These are phyloP conservation scores for Salvia splendens DNA, from an alignment of 257 asterid species.

Conservation along the genomic window DNA sequence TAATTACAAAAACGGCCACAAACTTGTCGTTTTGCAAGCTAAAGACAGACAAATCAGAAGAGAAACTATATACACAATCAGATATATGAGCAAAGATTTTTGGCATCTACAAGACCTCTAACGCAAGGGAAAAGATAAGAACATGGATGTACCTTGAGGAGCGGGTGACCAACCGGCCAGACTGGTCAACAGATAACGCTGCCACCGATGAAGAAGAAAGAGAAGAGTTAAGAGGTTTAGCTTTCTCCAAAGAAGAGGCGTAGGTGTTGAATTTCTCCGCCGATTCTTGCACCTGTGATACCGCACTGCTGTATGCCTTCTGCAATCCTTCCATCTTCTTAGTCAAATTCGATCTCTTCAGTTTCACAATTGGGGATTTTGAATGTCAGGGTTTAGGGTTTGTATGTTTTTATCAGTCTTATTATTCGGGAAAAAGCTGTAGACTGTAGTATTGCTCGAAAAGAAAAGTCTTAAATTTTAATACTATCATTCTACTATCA, in stretches of 20 bases:
- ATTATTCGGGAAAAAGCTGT: no score
- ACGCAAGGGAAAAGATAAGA: background rate
- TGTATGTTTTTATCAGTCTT: background rate
- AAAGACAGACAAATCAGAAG: background rate
- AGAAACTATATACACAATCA: background rate
- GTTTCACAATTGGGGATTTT: background rate
- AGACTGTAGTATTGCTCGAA: no score
- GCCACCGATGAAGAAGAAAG: constrained; percentile 38
- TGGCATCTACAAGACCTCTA: no score
- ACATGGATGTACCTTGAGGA: constrained; percentile 45
- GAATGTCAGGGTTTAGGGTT: constrained; percentile 29
- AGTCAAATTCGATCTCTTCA: background rate
- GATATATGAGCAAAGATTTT: background rate
- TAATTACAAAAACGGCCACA: background rate
- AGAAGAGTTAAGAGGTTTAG: constrained; percentile 37
- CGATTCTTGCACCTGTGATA: constrained; percentile 49
- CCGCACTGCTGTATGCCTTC: constrained; percentile 47
- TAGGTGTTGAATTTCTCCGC: constrained; percentile 42
- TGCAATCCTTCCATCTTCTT: constrained; percentile 60
- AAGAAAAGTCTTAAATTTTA: no score
- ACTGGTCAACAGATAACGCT: constrained; percentile 35
- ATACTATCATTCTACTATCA: no score
- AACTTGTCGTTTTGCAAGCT: background rate
- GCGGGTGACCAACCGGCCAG: constrained; percentile 50
- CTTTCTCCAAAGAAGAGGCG: constrained; percentile 54